These are phyloP conservation scores for Apiospora saccharicola DNA, from an alignment of 2,329 filamentous ascomycete genomes.

Conservation along the genomic window DNA sequence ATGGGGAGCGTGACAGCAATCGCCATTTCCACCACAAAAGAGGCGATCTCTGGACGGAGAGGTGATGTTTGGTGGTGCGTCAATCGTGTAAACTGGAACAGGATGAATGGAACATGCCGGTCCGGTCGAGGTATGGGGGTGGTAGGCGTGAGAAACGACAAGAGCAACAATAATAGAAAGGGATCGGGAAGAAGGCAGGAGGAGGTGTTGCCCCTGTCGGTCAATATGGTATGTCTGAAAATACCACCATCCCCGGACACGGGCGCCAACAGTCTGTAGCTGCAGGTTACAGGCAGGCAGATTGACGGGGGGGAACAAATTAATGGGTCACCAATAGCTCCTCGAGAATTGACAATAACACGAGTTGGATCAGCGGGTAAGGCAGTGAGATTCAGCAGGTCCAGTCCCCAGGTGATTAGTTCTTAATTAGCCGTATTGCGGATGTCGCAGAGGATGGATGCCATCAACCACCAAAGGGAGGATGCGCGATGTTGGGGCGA, in stretches of 20 bases:
- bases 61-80: not conserved
- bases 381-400: constrained; percentile 2
- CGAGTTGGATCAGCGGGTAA: not conserved
- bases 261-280: not conserved
- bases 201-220: not conserved
- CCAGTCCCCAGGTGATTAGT: not conserved
- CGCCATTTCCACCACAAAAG: constrained; percentile 15
- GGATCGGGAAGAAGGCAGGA: not conserved
- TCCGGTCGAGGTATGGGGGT: not conserved
- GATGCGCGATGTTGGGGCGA: not conserved
- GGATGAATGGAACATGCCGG: constrained; percentile 21
- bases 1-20: constrained; percentile 13
- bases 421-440: constrained; percentile 15
- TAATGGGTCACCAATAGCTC: constrained; percentile 8
- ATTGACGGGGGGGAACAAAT: constrained; percentile 3
- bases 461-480: not conserved
- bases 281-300: constrained; percentile 13
- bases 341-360: not conserved
- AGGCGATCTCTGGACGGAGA: not conserved
- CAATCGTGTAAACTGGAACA: constrained; percentile 19
- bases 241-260: constrained; percentile 13
- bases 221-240: constrained; percentile 8
- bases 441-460: constrained; percentile 4
- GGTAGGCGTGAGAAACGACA: not conserved
- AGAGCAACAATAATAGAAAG: not conserved